Base-by-base conservation (phyloP, 192 early-diverging fungal genomes). In the Coemansia sp. region DNA sequence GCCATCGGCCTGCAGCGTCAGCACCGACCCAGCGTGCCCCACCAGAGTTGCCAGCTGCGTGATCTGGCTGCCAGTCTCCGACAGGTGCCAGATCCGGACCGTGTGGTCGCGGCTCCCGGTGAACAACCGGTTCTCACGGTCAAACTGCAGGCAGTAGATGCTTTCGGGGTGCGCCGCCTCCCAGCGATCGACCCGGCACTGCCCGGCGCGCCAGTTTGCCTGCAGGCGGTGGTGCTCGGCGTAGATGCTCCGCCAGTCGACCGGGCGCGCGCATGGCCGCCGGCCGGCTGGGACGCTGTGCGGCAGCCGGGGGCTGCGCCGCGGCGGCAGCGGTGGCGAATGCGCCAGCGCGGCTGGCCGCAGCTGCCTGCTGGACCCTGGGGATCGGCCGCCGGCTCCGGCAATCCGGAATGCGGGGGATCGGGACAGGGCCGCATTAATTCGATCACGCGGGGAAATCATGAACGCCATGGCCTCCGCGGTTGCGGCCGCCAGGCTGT, bases 101-200 rank as follows among this genome's bases (percentile, higher is more conserved):
- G 78, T 80, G 29, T 79, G 58, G 44, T 90, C 88, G 12, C 88
- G 78, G 41, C 84, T 85, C 3, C 88, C 89, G 0, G 84, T 88
- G 3, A 87, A 79, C 30, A 91, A 61, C 56, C 68, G 49, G 59
- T 82, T 89, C 41, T 79, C 35, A 8, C 76, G 63, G 36, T 88
- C 87, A 62, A 88, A 87, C 69, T 91, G 88, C 43, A 91, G 58
- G 38, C 84, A 90, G 60, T 97, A 97, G 4, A 96, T 84, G 29
- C 90, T 85, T 40, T 95, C 94, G 0, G 77, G 55, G 54, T 97
- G 94, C 7, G 87, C 87, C 14, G 61, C 34, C 52, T 85, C 82
- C 25, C 91, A 78, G 27, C 85, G 78, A 12, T 70, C 74, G 9
- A 80, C 64, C 2, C 64, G 71, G 50, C 82, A 91, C 12, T 66